Evolutionary conservation across 2,329 filamentous ascomycete genomes (phyloP), one percentile per base, ranked within the genome.

Genomic region (Sporothrix dimorphospora): DNA sequence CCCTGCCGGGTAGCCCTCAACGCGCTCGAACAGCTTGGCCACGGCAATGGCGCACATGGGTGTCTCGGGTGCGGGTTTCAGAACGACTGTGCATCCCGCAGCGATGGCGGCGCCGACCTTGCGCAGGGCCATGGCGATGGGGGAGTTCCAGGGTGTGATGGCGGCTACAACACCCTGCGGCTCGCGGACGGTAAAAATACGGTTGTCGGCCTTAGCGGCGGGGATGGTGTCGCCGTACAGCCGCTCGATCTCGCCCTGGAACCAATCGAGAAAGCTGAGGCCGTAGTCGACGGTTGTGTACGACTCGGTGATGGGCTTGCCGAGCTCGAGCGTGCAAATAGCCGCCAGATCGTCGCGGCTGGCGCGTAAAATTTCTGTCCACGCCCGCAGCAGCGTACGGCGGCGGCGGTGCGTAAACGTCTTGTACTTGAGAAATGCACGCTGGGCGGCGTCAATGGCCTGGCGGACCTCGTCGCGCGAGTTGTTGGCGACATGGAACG

Each of bases 51-150:
- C 90, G 27, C 94, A 97, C 80, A 95, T 95, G 0, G 95, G 95
- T 0, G 96, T 98, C 84, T 98, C 95, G 66, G 91, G 91, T 1
- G 95, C 94, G n/a, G 94, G 92, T 81, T 99, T 99, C 77, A 90
- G 91, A 1, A 98, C 94, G 1, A 97, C 92, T 0, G 95, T 97
- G 83, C 95, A 98, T 72, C 95, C 96, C n/a, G 94, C 94, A 21
- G 96, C 96, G 71, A 98, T 86, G 11, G 92, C 92, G 1, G 93
- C 89, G 1, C 88, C 90, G 68, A 90, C 85, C 80, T 92, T 92
- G 72, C 90, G 83, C 7, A 89, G 91, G 75, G 93, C 88, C 91
- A 93, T 93, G 68, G 91, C 91, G 3, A 90, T 89, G 14, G 91
- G 91, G 78, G 96, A 97, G 82, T 97, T 97, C 94, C 93, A 96